Base-by-base conservation (phyloP, 106 monocot genomes). In the Acanthochlamys bracteata region DNA sequence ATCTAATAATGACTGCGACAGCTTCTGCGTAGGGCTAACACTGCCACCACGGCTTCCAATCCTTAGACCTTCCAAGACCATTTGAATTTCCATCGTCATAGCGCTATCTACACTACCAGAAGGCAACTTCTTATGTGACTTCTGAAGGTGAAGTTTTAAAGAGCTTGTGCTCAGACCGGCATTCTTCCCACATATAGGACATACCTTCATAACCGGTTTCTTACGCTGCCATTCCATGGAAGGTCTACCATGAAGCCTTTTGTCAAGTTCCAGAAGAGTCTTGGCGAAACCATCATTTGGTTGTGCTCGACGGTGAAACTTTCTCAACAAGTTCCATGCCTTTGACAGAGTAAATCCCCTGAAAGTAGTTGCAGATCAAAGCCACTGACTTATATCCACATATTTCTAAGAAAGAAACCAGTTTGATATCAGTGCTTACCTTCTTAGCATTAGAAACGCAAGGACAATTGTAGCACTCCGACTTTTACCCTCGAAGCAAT, bases 401-500 rank as follows among this genome's bases (percentile, higher is more conserved):
- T n/a, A n/a, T n/a, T n/a, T n/a, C n/a, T n/a, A n/a, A n/a, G n/a
- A n/a, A n/a, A n/a, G n/a, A n/a, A n/a, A n/a, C n/a, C 13, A 45
- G 43, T 9, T 13, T 7, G 7, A 9, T 45, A 7, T 13, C 13
- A 45, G 13, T 13, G 42, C 84, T 71, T 83, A 98, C 96, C 81
- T 98, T 71, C 83, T 80, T 26, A 83, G 61, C 82, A 96, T 96
- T 49, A 96, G 58, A 53, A 88, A 85, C 0, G 88, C 88, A 46
- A 96, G 88, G 7, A 91, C 85, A 15, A 91, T 58, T 3, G 96
- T 91, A 14, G 91, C 84, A 57, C 96, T 96, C 47, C 96, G 88
- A 55, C 96, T 98, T 77, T 78, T 80, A 22, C 96, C 96, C 80
- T 98, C 96, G 41, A 98, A 98, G 63, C 96, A 98, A 61, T 98